Conservation (phyloP, 257 asterid genomes). For the Verbascum thapsus region DNA sequence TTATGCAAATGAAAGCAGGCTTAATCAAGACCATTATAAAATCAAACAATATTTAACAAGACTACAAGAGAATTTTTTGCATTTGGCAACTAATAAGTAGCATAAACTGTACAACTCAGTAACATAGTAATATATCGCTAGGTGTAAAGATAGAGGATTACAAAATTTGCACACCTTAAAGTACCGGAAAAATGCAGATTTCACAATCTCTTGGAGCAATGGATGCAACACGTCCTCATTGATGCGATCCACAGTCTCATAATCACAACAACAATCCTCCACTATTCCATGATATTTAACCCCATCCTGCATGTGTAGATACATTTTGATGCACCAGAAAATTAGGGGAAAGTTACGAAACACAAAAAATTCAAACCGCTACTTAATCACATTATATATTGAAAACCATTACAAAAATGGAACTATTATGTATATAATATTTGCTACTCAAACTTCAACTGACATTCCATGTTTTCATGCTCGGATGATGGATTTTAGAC, state of each 20-base stretch:
- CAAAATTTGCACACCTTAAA: slow-evolving; percentile 48
- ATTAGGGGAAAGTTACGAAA: neutral
- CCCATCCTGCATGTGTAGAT: slow-evolving; percentile 39
- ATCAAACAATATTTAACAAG: slow-evolving; percentile 3
- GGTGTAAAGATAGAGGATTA: neutral
- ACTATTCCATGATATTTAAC: slow-evolving; percentile 44
- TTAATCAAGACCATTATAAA: neutral
- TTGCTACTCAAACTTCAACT: slow-evolving; percentile 1
- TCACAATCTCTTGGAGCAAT: slow-evolving; percentile 53
- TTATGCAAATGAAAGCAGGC: slow-evolving; percentile 8
- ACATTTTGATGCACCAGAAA: slow-evolving; percentile 13
- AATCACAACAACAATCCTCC: slow-evolving; percentile 68
- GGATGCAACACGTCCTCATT: slow-evolving; percentile 53
- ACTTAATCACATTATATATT: neutral
- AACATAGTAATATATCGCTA: slow-evolving; percentile 3
- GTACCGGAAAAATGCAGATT: slow-evolving; percentile 63
- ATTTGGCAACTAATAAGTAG: slow-evolving; percentile 11
- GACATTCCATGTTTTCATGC: neutral
- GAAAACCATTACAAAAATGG: neutral
- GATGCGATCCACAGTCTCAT: slow-evolving; percentile 49
- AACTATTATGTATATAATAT: neutral
- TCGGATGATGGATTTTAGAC: too few relatives aligned
- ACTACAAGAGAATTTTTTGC: neutral
- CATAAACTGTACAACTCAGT: neutral
- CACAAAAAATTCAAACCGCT: slow-evolving; percentile 4